These are phyloP conservation scores for Aspergillus hortae DNA, from an alignment of 2,329 filamentous ascomycete species.

Conservation along the genomic window DNA sequence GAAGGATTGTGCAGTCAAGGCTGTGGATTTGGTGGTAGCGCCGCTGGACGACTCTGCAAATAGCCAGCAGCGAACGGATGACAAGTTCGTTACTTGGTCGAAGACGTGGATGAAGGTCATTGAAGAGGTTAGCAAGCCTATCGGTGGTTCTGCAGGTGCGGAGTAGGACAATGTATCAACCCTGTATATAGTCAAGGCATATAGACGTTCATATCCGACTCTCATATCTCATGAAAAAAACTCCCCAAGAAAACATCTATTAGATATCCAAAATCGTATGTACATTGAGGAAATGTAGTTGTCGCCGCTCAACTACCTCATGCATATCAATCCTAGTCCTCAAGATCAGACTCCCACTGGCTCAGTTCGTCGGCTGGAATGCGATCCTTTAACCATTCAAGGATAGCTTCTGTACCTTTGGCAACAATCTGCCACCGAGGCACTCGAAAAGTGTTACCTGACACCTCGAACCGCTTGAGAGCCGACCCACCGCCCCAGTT, in stretches of 20 bases:
- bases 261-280: background rate
- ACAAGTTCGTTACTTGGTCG: conserved; percentile 79
- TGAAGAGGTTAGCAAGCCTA: conserved; percentile 36
- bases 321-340: conserved; percentile 8
- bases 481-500: conserved; percentile 44
- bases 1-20: conserved; percentile 53
- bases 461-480: conserved; percentile 68
- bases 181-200: conserved; percentile 1
- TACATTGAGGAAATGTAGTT: background rate
- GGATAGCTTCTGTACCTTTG: conserved; percentile 78
- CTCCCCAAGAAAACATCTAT: background rate
- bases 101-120: conserved; percentile 51
- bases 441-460: conserved; percentile 82
- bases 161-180: background rate
- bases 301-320: background rate
- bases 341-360: conserved; percentile 32
- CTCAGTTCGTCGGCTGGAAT: conserved; percentile 55
- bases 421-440: conserved; percentile 80
- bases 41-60: conserved; percentile 66
- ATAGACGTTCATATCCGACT: background rate
- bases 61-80: conserved; percentile 54
- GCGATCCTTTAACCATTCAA: conserved; percentile 75
- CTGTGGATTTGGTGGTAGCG: conserved; percentile 66
- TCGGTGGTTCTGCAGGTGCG: conserved; percentile 10
- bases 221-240: too few species aligned